Conservation (phyloP, 2,329 filamentous ascomycete species). For the Erysiphe neolycopersici region DNA sequence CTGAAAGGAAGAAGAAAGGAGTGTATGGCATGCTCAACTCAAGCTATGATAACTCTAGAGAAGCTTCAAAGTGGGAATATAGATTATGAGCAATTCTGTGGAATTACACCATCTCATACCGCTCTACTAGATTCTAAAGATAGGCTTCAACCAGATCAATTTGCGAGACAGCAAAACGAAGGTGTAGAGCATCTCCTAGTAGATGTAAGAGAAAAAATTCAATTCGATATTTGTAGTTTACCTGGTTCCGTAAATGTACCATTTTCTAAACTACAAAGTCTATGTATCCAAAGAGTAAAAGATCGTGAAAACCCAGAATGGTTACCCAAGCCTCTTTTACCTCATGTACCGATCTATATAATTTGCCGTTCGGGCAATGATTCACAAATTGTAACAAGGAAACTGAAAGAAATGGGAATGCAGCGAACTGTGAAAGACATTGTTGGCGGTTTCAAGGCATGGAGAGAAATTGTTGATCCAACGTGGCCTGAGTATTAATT, state of each 20-base stretch:
- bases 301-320: slow-evolving; percentile 10
- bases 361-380: slow-evolving; percentile 56
- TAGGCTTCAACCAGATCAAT: slow-evolving; percentile 38
- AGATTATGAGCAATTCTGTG: slow-evolving; percentile 75
- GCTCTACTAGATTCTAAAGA: slow-evolving; percentile 32
- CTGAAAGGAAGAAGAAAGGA: slow-evolving; percentile 40
- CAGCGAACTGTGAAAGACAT: slow-evolving; percentile 41
- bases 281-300: slow-evolving; percentile 1
- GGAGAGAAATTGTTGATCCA: slow-evolving; percentile 40
- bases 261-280: slow-evolving; percentile 24
- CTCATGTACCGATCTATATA: slow-evolving; percentile 33
- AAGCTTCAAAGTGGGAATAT: slow-evolving; percentile 36
- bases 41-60: slow-evolving; percentile 33
- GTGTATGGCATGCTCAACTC: slow-evolving; percentile 51
- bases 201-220: slow-evolving; percentile 63
- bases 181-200: slow-evolving; percentile 29
- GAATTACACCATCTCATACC: slow-evolving; percentile 24
- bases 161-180: slow-evolving; percentile 14
- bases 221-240: slow-evolving; percentile 58
- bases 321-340: slow-evolving; percentile 16
- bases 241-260: slow-evolving; percentile 51
- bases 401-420: slow-evolving; percentile 31
- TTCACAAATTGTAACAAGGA: slow-evolving; percentile 41
- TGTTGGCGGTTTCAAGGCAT: slow-evolving; percentile 41
- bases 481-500: slow-evolving; percentile 27